These are phyloP conservation scores for Cryptococcus sp. DNA, from an alignment of 1,284 basidiomycete genomes.

Conservation along the genomic window DNA sequence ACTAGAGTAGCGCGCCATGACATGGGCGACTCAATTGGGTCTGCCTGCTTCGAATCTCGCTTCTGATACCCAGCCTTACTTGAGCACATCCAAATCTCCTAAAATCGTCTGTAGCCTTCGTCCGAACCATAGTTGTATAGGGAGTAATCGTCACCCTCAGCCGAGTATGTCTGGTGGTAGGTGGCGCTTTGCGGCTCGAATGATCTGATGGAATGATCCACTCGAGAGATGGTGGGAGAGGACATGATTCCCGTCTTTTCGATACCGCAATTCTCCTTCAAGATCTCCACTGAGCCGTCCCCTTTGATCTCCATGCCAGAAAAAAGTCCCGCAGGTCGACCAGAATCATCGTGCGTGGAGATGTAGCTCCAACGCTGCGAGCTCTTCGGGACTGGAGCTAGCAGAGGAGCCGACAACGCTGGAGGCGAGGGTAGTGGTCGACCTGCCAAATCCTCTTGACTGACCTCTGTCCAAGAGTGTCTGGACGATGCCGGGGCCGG, in stretches of 20 bases:
- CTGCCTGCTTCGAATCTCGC: neutral
- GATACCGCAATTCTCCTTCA: constrained; percentile 15
- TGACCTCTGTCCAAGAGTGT: constrained; percentile 14
- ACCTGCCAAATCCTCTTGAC: neutral
- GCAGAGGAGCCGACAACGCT: constrained; percentile 1
- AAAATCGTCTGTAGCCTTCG: constrained; percentile 16
- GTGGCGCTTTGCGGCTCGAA: constrained; percentile 26
- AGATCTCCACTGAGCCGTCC: constrained; percentile 22
- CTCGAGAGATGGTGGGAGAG: constrained; percentile 15
- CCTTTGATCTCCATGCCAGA: constrained; percentile 14
- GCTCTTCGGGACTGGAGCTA: constrained; percentile 18
- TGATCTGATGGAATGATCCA: constrained; percentile 3
- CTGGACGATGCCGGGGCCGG: constrained; percentile 31
- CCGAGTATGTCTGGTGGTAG: constrained; percentile 29
- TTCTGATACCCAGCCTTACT: neutral
- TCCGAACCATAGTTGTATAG: constrained; percentile 19
- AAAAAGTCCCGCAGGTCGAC: constrained; percentile 15
- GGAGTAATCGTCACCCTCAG: constrained; percentile 28
- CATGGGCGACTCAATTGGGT: too few relatives aligned
- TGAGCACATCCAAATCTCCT: constrained; percentile 13
- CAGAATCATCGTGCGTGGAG: constrained; percentile 15
- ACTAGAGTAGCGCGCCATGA: too few relatives aligned
- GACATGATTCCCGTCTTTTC: constrained; percentile 6
- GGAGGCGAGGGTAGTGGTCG: constrained; percentile 27
- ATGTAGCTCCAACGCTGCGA: constrained; percentile 20